These are phyloP conservation scores for Phytophthora colocasiae DNA, from an alignment of 352 stramenopile species.

Conservation along the genomic window DNA sequence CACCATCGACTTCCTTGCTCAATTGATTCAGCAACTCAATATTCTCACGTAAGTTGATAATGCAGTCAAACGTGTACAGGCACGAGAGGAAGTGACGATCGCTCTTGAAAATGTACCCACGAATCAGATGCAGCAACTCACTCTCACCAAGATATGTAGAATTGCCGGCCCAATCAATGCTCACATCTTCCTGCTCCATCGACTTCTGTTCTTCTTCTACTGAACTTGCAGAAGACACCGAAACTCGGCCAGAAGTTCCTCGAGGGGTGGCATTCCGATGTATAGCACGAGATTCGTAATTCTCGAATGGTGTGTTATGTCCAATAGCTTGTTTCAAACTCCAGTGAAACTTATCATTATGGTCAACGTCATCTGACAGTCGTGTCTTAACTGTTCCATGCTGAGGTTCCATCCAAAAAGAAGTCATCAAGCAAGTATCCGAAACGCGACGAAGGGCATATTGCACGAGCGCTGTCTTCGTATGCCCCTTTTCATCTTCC, in stretches of 20 bases:
- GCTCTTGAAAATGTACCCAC: conserved; percentile 75
- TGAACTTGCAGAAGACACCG: conserved; percentile 11
- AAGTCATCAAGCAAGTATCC: conserved; percentile 84
- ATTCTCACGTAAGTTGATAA: conserved; percentile 68
- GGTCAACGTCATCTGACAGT: conserved; percentile 49
- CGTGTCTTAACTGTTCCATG: conserved; percentile 73
- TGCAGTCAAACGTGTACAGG: conserved; percentile 81
- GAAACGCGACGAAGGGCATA: conserved; percentile 80
- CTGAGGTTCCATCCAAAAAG: conserved; percentile 91
- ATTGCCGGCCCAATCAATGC: conserved; percentile 34
- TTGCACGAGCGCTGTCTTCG: conserved; percentile 81
- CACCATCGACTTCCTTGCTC: conserved; percentile 37
- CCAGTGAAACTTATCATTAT: conserved; percentile 73
- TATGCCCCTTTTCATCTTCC: conserved; percentile 78
- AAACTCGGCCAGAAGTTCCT: conserved; percentile 11
- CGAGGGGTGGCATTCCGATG: conserved; percentile 16
- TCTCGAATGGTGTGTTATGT: conserved; percentile 67
- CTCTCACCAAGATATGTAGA: conserved; percentile 74
- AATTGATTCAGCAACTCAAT: conserved; percentile 48
- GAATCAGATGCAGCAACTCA: conserved; percentile 76
- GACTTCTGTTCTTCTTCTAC: conserved; percentile 49
- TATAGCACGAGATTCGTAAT: conserved; percentile 27
- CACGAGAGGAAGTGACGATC: conserved; percentile 85
- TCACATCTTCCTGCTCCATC: conserved; percentile 60
- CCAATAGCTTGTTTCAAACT: conserved; percentile 75